Base-by-base conservation (phyloP, 2,329 filamentous ascomycete genomes). In the Chaetoscypha palmicola region DNA sequence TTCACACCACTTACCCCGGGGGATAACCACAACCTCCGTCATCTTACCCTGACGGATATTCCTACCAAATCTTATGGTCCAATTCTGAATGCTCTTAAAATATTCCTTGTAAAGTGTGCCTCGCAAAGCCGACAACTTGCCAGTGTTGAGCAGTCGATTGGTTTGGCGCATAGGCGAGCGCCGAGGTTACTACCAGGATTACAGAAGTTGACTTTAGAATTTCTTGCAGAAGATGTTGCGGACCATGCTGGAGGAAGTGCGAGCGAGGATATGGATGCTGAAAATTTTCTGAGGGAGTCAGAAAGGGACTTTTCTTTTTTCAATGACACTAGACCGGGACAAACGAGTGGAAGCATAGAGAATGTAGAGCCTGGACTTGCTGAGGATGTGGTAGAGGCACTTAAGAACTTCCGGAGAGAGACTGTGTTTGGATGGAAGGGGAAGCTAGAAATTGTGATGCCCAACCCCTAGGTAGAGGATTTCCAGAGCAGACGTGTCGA, bases 11-110 rank as follows among this genome's bases (percentile, higher is more conserved):
- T 76, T 41, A 56, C 66, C 3, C 77, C 78, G 0, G 70, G 78
- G 38, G 70, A 72, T 62, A 81, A 80, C 47, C 71, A 76, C 1
- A 69, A 76, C 3, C 58, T 82, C 17, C 60, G 58, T 9, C 72
- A 69, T 1, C 53, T 82, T 19, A 74, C 72, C 3, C 60, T 82
- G 17, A 76, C 74, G 0, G 62, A 67, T 21, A 66, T 81, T 2
- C 78, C 78, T 0, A 67, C 73, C 5, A 67, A 68, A 19, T 78
- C 76, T 1, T 65, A 60, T 3, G 76, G 76, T 0, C 67, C 67
- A 4, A 47, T 79, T 11, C 67, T 74, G 23, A 53, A 64, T n/a
- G 66, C 60, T n/a, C 58, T 82, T 3, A 58, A 66, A 1, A 43
- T 50, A 0, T 77, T 81, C 35, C 49, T 81, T 9, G 63, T 61